phyloP scores from a whole-genome alignment of 192 early-diverging fungal species.

The Coemansia sp. region DNA sequence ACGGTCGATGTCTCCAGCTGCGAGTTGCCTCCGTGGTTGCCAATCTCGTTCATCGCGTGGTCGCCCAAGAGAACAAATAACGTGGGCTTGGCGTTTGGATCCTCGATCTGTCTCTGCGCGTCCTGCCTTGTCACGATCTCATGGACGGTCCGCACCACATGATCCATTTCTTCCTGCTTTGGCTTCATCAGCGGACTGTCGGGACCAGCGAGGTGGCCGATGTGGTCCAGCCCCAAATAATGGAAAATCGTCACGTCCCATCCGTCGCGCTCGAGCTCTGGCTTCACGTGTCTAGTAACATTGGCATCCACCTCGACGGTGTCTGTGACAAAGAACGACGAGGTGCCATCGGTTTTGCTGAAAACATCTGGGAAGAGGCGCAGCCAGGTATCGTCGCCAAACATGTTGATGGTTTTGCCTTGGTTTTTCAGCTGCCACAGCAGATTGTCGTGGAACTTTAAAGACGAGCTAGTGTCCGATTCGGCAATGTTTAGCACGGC shows the following conservation, averaged over 20 bases:
- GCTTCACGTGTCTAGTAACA: constrained; percentile 63
- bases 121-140: constrained; percentile 51
- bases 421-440: constrained; percentile 61
- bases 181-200: constrained; percentile 64
- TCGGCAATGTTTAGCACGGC: constrained; percentile 82
- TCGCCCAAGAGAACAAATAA: constrained; percentile 77
- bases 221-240: constrained; percentile 80
- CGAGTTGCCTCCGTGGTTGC: constrained; percentile 56
- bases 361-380: constrained; percentile 78
- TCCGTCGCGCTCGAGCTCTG: constrained; percentile 55
- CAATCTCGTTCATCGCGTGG: constrained; percentile 79
- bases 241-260: constrained; percentile 78
- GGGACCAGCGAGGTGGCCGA: constrained; percentile 73
- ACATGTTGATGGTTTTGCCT: constrained; percentile 66
- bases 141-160: constrained; percentile 58
- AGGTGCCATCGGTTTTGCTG: constrained; percentile 60
- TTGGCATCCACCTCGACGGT: constrained; percentile 74
- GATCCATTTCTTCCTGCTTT: constrained; percentile 78
- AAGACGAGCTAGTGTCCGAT: constrained; percentile 60
- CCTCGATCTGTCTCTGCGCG: constrained; percentile 25
- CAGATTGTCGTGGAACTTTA: constrained; percentile 69
- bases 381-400: constrained; percentile 98
- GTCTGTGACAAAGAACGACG: constrained; percentile 59
- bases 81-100: constrained; percentile 55
- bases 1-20: constrained; percentile 53